Conservation (phyloP, 2,329 filamentous ascomycete genomes). For the Colletotrichum tamarilloi region DNA sequence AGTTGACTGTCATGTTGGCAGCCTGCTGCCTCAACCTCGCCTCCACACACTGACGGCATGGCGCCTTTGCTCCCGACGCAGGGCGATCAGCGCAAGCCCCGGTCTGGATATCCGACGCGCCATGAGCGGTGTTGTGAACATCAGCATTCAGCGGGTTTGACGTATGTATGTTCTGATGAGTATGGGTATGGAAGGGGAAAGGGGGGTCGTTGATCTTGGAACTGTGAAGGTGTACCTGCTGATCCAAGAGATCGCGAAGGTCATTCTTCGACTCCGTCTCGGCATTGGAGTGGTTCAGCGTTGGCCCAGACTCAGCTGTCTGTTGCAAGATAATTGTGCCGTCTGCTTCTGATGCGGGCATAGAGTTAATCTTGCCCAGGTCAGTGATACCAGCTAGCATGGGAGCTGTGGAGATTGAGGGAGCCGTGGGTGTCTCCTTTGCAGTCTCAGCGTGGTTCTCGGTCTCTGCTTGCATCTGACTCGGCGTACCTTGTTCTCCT, state of each 20-base stretch:
- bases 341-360: not conserved
- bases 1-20: constrained; percentile 8
- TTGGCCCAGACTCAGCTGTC: not conserved
- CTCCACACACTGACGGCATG: constrained; percentile 33
- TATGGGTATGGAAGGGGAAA: not conserved
- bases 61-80: constrained; percentile 13
- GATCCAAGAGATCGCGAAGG: not conserved
- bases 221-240: not conserved
- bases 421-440: constrained; percentile 15
- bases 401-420: not conserved
- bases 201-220: not conserved
- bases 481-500: constrained; percentile 29
- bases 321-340: not conserved
- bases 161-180: not conserved
- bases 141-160: not conserved
- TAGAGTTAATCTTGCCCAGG: not conserved
- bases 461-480: not conserved
- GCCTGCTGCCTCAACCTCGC: constrained; percentile 31
- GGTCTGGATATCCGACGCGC: not conserved
- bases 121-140: not conserved
- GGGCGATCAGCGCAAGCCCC: constrained; percentile 11
- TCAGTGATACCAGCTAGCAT: constrained; percentile 12
- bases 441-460: constrained; percentile 28
- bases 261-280: not conserved
- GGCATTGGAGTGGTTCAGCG: not conserved